Evolutionary conservation across 1,284 basidiomycete genomes (phyloP).

Genomic region (Malassezia globosa): DNA sequence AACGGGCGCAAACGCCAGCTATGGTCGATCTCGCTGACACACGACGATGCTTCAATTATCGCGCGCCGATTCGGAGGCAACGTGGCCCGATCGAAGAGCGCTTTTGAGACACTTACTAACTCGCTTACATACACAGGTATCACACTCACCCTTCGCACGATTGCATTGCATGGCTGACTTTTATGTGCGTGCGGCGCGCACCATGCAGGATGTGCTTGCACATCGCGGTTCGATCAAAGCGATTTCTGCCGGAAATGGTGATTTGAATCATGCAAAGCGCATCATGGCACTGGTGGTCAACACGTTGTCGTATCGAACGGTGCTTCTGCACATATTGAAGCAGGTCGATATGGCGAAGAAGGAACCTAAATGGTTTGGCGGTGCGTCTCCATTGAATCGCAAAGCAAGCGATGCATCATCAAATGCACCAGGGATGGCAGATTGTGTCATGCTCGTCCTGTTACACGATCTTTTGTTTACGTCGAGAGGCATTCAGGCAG

Average conservation of each 20-base stretch:
- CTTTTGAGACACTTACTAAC: too few relatives aligned
- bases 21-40: too few relatives aligned
- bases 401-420: neutral
- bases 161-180: constrained; percentile 30
- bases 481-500: constrained; percentile 30
- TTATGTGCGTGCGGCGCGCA: constrained; percentile 28
- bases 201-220: constrained; percentile 26
- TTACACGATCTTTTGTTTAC: constrained; percentile 37
- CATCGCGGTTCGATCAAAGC: constrained; percentile 36
- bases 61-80: too few relatives aligned
- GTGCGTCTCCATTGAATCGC: neutral
- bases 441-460: constrained; percentile 32
- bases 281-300: constrained; percentile 35
- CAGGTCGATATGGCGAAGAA: constrained; percentile 16
- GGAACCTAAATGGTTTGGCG: constrained; percentile 23
- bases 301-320: constrained; percentile 24
- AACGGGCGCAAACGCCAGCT: too few relatives aligned
- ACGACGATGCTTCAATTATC: too few relatives aligned
- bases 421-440: neutral
- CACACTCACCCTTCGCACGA: neutral
- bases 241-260: constrained; percentile 15
- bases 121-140: too few relatives aligned
- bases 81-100: too few relatives aligned
- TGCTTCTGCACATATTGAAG: constrained; percentile 21
- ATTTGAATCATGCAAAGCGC: constrained; percentile 24